Evolutionary conservation across 441 rosid genomes (phyloP).

Genomic region (Syzygium syzygioides): DNA sequence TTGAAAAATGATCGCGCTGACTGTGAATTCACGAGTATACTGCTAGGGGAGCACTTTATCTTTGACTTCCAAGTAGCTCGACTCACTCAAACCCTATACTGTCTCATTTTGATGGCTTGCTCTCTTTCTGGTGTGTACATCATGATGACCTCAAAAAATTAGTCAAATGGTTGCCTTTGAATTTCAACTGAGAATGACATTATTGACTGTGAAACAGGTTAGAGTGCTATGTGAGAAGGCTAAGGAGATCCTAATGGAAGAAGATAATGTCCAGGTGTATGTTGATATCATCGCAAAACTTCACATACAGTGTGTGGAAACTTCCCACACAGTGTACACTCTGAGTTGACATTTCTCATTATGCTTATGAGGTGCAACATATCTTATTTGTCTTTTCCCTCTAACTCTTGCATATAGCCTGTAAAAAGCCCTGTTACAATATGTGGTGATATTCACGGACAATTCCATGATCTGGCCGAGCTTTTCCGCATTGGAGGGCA

Average conservation of each 20-base stretch:
- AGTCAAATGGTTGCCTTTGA: neutral
- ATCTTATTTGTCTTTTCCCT: neutral
- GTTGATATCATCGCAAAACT: neutral
- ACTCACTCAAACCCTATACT: neutral
- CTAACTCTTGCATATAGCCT: constrained; percentile 31
- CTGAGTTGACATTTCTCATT: neutral
- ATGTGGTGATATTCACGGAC: constrained; percentile 74
- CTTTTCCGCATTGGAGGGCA: constrained; percentile 65
- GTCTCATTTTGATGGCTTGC: neutral
- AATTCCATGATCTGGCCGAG: constrained; percentile 73
- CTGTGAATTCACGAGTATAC: neutral
- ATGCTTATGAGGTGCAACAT: neutral
- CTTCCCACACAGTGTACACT: neutral
- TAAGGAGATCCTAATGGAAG: constrained; percentile 65
- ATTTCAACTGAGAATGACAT: neutral
- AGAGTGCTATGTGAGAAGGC: constrained; percentile 71
- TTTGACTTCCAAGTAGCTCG: neutral
- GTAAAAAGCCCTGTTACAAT: constrained; percentile 71
- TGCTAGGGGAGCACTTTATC: neutral
- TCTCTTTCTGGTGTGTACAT: neutral
- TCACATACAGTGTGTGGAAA: neutral
- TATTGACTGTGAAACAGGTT: constrained; percentile 28
- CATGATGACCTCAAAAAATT: neutral
- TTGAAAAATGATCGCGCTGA: neutral
- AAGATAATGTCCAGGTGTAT: constrained; percentile 71